Base-by-base conservation (phyloP, 768 basidiomycete species). In the Kwoniella europaea region DNA sequence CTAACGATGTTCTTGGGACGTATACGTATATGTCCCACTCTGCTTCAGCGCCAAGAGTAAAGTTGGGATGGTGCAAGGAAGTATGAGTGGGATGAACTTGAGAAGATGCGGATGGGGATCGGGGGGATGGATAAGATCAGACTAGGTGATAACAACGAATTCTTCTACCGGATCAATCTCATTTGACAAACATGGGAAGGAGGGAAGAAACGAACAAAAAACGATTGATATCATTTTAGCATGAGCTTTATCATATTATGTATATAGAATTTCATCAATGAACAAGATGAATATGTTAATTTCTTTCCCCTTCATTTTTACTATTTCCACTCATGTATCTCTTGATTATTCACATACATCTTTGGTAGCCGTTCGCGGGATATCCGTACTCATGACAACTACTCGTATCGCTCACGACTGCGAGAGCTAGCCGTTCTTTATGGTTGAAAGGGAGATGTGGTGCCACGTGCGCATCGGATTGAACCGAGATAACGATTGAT, bases 1-100 rank as follows among this genome's bases (percentile, higher is more conserved):
- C 66, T 79, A 76, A 79, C 73, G 67, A 55, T 71, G 69, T 72
- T 59, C 62, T 67, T 43, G 55, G 78, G 78, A 74, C 76, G 61
- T 63, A 42, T 65, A 63, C 76, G 61, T 63, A 42, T 65, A 66
- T 42, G 75, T 76, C 78, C 74, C 76, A 74, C 76, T 75, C 74
- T 22, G 59, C 59, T 43, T 61, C 59, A 74, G 75, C 78, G 78
- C 78, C 78, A 67, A 69, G 78, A 70, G 44, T 52, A 20, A 43
- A 63, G 62, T 60, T 56, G 63, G 69, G 3, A 29, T 56, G 69
- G 41, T 15, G 72, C 56, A 53, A 50, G 50, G 44, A 41, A 41
- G 22, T 7, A 46, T 6, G 68, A 29, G 50, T 56, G 56, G 68
- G 68, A 61, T 20, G 27, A 54, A 58, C 1, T 56, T 13, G 52